Base-by-base conservation (phyloP, 1,139 yeast genomes). In the Pichia sp. region DNA sequence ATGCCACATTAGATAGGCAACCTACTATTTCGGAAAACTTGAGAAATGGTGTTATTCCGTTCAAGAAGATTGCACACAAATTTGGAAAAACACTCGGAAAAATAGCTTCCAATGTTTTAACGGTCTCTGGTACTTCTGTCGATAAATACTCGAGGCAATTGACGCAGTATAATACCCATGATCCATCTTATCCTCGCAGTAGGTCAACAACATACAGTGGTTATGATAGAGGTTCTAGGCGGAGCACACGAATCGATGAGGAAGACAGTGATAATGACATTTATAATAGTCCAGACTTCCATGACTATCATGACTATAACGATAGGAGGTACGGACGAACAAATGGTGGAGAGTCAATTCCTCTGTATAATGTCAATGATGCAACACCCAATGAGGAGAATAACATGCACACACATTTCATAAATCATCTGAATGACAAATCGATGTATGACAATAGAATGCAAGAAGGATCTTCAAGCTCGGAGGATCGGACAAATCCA, bases 61-160 rank as follows among this genome's bases (percentile, higher is more conserved):
- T 55, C 52, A 6, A 14, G 2, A 43, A 50, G 10, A 53, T 57
- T 42, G 51, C 46, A 3, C 33, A 42, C 9, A 46, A 42, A n/a
- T 12, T 53, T 2, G 54, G 51, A 31, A 51, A 43, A 30, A 24
- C 52, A 16, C 38, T 51, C 16, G 60, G 57, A 6, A 50, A 48
- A 12, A 27, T 52, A 14, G 57, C 52, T n/a, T 29, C 53, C 9
- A 56, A 54, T 48, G 48, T 54, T 14, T 49, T 57, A 6, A 57
- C 60, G 9, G 56, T 56, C 16, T 47, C 55, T 10, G 56, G 59
- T 41, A 52, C 55, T 6, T 43, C 58, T 6, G 51, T 38, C 12
- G 53, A 55, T 1, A 45, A 49, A 29, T 55, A 55, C 48, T 46
- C 57, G 7, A 50, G 57, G 67, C 61, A 71, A 68, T 64, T 69